Base-by-base conservation (phyloP, 2,329 filamentous ascomycete species). In the Arthrobotrys musiformis region DNA sequence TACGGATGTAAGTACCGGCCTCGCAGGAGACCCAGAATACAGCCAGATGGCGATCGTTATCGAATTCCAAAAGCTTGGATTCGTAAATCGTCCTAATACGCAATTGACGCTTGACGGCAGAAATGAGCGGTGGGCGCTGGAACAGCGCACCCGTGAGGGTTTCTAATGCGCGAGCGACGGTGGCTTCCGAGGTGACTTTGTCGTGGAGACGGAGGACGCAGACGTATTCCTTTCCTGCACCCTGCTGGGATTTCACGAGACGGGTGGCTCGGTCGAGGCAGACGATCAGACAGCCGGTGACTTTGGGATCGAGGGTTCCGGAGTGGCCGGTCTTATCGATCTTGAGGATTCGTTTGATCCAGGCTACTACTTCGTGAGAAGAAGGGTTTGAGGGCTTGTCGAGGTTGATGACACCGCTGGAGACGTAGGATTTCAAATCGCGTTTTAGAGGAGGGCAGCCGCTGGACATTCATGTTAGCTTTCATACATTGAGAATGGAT, bases 11-110 rank as follows among this genome's bases (percentile, higher is more conserved):
- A 79, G 95, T 99, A 84, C 95, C 95, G 72, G 93, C 95, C 86
- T 99, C 95, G 85, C 95, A 99, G 86, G 93, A 97, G 81, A 98
- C 95, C 94, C 95, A 98, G 89, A 99, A 99, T 70, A 98, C 94
- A 85, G 92, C 95, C 40, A 99, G 89, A 84, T 98, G 94, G 82
- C 95, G 91, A 82, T 98, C 94, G 83, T 99, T 98, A 87, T 99
- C 95, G 83, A 98, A 99, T 87, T 99, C 95, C 83, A 93, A 90
- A 68, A 98, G 88, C 87, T 96, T 97, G 89, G 91, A 96, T 86
- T 77, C 93, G 87, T 98, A 92, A 81, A 99, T 97, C 79, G 94
- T 97, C 85, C 95, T 91, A 85, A 99, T 97, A 88, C 95, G 94
- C 79, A 99, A 90, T 87, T 98, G 94, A 82, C 95, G 91, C 91